Conservation (phyloP, 176 grass and related monocot genomes). For the Dactylis glomerata region DNA sequence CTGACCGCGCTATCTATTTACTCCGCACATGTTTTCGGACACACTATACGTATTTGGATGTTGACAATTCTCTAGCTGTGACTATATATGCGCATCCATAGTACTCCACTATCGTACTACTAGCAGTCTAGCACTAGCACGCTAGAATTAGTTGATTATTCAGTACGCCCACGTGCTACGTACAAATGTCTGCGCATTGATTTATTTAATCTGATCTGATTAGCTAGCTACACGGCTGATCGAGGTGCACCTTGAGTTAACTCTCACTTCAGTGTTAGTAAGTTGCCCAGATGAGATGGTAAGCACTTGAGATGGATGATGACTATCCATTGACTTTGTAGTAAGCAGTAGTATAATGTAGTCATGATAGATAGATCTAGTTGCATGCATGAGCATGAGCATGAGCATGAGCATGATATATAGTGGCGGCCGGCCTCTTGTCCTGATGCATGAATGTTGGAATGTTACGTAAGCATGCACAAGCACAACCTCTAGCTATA, state of each 20-base stretch:
- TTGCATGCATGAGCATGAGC: background rate
- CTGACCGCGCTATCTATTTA: background rate
- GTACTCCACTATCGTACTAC: background rate
- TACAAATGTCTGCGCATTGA: background rate
- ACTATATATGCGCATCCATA: background rate
- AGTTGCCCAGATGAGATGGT: background rate
- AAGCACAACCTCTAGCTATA: background rate
- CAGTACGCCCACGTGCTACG: background rate
- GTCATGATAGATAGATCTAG: background rate
- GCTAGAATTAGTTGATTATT: background rate
- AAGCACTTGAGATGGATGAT: background rate
- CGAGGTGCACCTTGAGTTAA: background rate
- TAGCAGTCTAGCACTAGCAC: background rate
- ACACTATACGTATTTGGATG: background rate
- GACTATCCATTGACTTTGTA: background rate
- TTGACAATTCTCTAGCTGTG: background rate
- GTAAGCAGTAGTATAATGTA: background rate
- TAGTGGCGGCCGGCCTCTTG: background rate
- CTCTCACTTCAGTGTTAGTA: background rate
- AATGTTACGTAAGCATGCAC: background rate
- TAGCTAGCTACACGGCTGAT: background rate
- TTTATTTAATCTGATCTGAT: background rate
- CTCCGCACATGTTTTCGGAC: background rate
- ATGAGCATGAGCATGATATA: no score
- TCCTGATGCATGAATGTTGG: background rate